Percentiles rank a stretch among this genome's conserved stretches.
These are phyloP conservation scores for Blastosporella zonata DNA, from an alignment of 1,284 basidiomycete species.

Conservation along the genomic window DNA sequence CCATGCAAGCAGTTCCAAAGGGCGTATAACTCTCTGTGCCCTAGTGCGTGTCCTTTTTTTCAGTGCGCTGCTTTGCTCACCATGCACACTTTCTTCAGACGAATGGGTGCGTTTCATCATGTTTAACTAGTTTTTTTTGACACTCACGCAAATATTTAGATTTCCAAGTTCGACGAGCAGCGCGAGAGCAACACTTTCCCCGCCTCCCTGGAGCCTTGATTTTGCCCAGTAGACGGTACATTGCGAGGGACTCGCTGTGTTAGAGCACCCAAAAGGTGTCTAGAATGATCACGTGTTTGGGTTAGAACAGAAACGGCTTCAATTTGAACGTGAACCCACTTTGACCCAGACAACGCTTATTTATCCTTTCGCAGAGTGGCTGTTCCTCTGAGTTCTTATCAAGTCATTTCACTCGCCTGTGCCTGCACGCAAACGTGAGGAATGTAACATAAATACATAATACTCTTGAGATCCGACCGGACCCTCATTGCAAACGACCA, in stretches of 20 bases:
- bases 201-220: constrained; percentile 69
- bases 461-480: neutral
- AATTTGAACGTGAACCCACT: neutral
- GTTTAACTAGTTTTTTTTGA: neutral
- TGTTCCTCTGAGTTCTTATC: neutral
- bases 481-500: constrained; percentile 10
- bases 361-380: neutral
- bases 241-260: constrained; percentile 2
- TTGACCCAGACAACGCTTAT: neutral
- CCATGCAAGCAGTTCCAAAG: constrained; percentile 99
- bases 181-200: constrained; percentile 92
- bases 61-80: constrained; percentile 6
- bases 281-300: constrained; percentile 24
- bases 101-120: constrained; percentile 66
- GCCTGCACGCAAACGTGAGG: neutral
- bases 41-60: constrained; percentile 67
- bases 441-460: neutral
- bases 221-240: constrained; percentile 7
- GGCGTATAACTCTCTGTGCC: constrained; percentile 96
- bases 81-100: constrained; percentile 43
- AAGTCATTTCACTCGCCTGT: neutral
- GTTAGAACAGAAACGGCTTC: neutral
- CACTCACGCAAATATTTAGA: constrained; percentile 43
- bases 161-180: constrained; percentile 88
- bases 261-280: constrained; percentile 6